A percentile compares a stretch with the other conserved stretches of the same genome.
phyloP scores from a whole-genome alignment of 1,284 basidiomycete species.

The Moniliophthora roreri region DNA sequence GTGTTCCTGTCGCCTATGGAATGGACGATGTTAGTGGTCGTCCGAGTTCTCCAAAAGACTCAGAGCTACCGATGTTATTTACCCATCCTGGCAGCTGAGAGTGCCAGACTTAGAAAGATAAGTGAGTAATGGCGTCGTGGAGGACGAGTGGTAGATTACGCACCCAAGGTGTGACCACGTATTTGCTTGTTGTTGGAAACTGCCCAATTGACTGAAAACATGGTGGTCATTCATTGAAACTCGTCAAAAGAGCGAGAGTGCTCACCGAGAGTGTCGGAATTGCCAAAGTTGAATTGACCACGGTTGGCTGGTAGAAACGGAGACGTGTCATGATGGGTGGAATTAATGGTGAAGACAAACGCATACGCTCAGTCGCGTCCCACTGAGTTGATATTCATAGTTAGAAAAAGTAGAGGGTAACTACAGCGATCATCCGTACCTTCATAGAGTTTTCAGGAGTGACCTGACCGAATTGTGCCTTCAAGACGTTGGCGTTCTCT shows the following conservation, averaged over 20 bases:
- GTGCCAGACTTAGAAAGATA: constrained; percentile 39
- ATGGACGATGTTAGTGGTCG: too few species aligned
- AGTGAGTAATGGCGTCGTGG: neutral
- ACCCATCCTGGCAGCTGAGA: constrained; percentile 50
- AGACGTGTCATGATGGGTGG: neutral
- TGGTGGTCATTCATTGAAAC: too few species aligned
- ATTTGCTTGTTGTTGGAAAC: constrained; percentile 43
- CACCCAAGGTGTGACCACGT: constrained; percentile 47
- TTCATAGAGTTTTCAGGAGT: constrained; percentile 38
- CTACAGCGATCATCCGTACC: constrained; percentile 12
- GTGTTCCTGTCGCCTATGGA: constrained; percentile 31
- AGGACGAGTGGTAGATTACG: neutral
- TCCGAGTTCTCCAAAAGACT: too few species aligned
- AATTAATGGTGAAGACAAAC: neutral
- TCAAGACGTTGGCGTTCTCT: constrained; percentile 31
- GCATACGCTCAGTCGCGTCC: constrained; percentile 22
- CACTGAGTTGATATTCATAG: constrained; percentile 12
- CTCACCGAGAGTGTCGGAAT: constrained; percentile 40
- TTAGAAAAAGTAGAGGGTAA: neutral
- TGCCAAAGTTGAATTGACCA: constrained; percentile 38
- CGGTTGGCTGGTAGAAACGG: constrained; percentile 20
- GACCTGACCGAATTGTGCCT: constrained; percentile 34
- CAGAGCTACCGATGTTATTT: neutral
- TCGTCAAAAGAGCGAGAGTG: too few species aligned
- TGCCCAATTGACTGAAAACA: constrained; percentile 51